These are phyloP conservation scores for Globisporangium paroecandrum DNA, from an alignment of 352 stramenopile species.

Conservation along the genomic window DNA sequence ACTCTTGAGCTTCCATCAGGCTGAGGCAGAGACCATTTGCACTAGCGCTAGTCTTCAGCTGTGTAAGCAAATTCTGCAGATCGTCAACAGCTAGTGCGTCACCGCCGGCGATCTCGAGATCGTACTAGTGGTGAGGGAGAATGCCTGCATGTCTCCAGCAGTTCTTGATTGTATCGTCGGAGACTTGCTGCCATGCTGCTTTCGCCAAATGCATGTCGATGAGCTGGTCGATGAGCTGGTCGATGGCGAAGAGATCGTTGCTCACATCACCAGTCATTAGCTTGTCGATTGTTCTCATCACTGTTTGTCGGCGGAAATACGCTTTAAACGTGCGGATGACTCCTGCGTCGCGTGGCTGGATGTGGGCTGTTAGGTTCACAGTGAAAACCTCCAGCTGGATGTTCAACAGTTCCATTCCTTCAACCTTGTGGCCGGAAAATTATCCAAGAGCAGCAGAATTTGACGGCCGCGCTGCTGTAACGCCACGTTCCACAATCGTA, in stretches of 20 bases:
- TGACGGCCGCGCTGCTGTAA: neutral
- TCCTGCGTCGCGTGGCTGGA: neutral
- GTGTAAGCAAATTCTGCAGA: neutral
- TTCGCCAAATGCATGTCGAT: neutral
- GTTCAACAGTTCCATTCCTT: neutral
- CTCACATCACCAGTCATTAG: neutral
- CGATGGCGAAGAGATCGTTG: constrained; percentile 3
- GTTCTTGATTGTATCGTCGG: neutral
- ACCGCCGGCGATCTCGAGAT: neutral
- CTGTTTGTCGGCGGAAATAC: neutral
- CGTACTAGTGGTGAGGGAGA: constrained; percentile 1
- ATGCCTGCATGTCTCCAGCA: constrained; percentile 6
- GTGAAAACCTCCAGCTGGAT: constrained; percentile 4
- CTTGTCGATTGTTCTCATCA: constrained; percentile 4
- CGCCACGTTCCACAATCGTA: neutral
- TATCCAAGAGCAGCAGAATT: neutral
- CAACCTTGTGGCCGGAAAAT: constrained; percentile 5
- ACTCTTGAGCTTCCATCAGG: constrained; percentile 3
- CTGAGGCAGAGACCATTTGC: neutral
- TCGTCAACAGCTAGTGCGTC: neutral
- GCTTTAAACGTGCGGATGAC: neutral
- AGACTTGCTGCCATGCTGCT: constrained; percentile 5
- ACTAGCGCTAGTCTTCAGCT: constrained; percentile 2
- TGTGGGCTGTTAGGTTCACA: neutral
- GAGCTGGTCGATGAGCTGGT: neutral